Evolutionary conservation across 1,284 basidiomycete genomes (phyloP).

Genomic region (Puccinia coronata): DNA sequence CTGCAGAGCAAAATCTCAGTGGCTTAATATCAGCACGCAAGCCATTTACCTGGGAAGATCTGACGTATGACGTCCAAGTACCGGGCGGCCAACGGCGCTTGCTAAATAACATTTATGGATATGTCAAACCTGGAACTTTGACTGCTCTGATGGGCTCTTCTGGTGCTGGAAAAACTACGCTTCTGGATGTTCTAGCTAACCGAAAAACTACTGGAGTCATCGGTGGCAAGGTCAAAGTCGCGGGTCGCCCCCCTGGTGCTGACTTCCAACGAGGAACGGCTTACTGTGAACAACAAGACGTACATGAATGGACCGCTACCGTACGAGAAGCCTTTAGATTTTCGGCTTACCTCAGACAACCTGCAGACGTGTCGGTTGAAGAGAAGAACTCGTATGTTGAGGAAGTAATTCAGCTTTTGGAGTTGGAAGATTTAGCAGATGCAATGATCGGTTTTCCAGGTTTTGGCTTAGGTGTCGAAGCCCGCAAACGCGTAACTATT

Average conservation of each 20-base stretch:
- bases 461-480: slow-evolving; percentile 64
- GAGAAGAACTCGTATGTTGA: slow-evolving; percentile 65
- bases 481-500: slow-evolving; percentile 66
- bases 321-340: slow-evolving; percentile 66
- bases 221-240: slow-evolving; percentile 61
- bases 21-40: neutral
- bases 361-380: slow-evolving; percentile 61
- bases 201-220: slow-evolving; percentile 59
- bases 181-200: slow-evolving; percentile 64
- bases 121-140: slow-evolving; percentile 63
- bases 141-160: slow-evolving; percentile 60
- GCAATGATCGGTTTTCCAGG: slow-evolving; percentile 58
- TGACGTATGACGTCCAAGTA: slow-evolving; percentile 61
- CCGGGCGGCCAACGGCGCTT: slow-evolving; percentile 60
- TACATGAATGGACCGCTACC: slow-evolving; percentile 75
- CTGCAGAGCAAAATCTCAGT: slow-evolving; percentile 11
- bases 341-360: slow-evolving; percentile 66
- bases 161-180: slow-evolving; percentile 61
- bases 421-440: slow-evolving; percentile 63
- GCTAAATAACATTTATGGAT: slow-evolving; percentile 63
- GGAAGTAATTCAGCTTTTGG: slow-evolving; percentile 64
- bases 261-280: slow-evolving; percentile 64
- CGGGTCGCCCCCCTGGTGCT: slow-evolving; percentile 63
- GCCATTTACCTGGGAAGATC: slow-evolving; percentile 60
- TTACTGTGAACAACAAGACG: slow-evolving; percentile 58